phyloP scores from a whole-genome alignment of 768 basidiomycete genomes.

The Russula sp. region DNA sequence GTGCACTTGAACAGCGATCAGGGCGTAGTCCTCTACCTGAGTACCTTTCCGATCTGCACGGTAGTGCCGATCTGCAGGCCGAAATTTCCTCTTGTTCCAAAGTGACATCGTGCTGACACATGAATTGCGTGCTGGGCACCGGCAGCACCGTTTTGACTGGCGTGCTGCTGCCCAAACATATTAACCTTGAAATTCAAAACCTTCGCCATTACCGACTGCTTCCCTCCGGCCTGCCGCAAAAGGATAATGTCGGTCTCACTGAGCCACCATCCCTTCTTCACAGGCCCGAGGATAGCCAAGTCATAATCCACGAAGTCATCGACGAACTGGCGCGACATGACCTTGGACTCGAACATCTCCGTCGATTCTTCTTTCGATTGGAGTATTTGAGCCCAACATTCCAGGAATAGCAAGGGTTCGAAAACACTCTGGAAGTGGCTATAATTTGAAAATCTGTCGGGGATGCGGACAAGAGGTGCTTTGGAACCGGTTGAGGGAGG shows the following conservation, averaged over 20 bases:
- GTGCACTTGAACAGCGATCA: not conserved
- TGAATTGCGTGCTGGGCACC: conserved; percentile 26
- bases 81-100: conserved; percentile 43
- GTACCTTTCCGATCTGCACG: conserved; percentile 77
- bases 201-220: conserved; percentile 68
- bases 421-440: conserved; percentile 71
- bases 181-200: conserved; percentile 47
- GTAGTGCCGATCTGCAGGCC: conserved; percentile 61
- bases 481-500: conserved; percentile 52
- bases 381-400: conserved; percentile 86
- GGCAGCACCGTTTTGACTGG: conserved; percentile 55
- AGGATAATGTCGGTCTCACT: conserved; percentile 86
- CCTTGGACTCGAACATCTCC: conserved; percentile 56
- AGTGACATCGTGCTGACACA: conserved; percentile 33
- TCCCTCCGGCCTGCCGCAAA: conserved; percentile 55
- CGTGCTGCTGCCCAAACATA: conserved; percentile 49
- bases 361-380: conserved; percentile 69
- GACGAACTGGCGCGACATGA: conserved; percentile 65
- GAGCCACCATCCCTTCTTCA: conserved; percentile 71
- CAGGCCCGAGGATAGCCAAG: conserved; percentile 51
- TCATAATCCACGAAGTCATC: conserved; percentile 86
- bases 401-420: conserved; percentile 80
- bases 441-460: conserved; percentile 61
- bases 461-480: conserved; percentile 46
- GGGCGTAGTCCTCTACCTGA: conserved; percentile 56